These are phyloP conservation scores for Podaxis sp. DNA, from an alignment of 768 basidiomycete species.

Conservation along the genomic window DNA sequence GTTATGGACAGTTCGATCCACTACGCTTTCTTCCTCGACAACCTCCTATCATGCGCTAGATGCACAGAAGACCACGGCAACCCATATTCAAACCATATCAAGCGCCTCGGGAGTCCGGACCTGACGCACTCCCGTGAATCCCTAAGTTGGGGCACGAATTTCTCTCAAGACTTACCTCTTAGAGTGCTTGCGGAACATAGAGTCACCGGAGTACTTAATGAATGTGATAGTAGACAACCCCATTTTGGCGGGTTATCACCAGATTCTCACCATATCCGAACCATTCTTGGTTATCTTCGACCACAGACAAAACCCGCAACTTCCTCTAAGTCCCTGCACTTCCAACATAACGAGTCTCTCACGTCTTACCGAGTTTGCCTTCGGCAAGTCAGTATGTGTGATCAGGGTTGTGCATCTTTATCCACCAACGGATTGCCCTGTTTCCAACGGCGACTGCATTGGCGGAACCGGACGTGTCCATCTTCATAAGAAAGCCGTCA, in stretches of 20 bases:
- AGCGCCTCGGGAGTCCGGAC: neutral
- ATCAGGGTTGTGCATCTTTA: neutral
- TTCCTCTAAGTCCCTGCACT: neutral
- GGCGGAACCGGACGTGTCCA: neutral
- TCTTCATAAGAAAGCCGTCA: neutral
- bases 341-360: neutral
- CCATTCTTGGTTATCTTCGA: neutral
- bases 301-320: neutral
- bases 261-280: neutral
- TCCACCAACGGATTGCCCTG: neutral
- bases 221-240: no score
- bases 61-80: neutral
- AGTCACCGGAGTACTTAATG: no score
- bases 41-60: neutral
- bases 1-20: neutral
- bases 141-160: neutral
- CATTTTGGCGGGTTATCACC: neutral
- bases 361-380: neutral
- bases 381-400: neutral
- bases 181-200: no score
- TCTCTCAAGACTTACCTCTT: neutral
- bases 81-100: neutral
- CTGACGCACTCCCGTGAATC: neutral
- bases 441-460: neutral
- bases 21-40: neutral